Evolutionary conservation across 176 grass and related monocot genomes (phyloP), one percentile per base, ranked within the genome.

Genomic region (Oryza punctata): DNA sequence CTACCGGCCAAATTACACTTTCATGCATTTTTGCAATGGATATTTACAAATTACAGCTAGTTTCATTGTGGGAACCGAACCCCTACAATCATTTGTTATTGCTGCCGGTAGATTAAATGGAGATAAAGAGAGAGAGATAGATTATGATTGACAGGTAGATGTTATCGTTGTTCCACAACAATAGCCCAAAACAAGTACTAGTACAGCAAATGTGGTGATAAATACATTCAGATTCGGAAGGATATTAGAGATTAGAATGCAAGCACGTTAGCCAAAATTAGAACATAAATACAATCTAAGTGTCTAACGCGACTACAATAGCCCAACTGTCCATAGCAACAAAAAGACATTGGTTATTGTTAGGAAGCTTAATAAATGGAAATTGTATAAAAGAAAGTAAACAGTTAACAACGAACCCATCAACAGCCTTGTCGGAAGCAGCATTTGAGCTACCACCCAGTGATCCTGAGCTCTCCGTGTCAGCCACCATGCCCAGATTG

Each of bases 401-500:
- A 21, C 38, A 81, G 35, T 72, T 46, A 75, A 26, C 28, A 25
- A 69, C 84, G 9, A 85, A 91, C 92, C 89, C 84, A 40, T 81
- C 67, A 29, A 49, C 18, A 6, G 63, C 47, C 46, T 59, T 72
- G 21, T 79, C 84, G 0, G 77, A 65, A 41, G 84, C 18, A 63
- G 65, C 80, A 57, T 78, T 86, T 45, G 79, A 78, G 70, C 69
- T 79, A 54, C 81, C 75, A 72, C 64, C 69, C 67, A 84, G 49
- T 40, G 89, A 89, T 82, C 76, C 65, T 2, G 84, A 78, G 70
- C 82, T 84, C 47, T 89, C 77, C 19, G 78, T 66, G 19, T 87
- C 84, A 79, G 69, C 88, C 79, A 82, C 89, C 89, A 91, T 89
- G 43, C 81, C 76, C 70, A 59, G 67, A 83, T 43, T 89, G 23